phyloP scores from a whole-genome alignment of 225 moss, liverwort and hornwort genomes.

The Polytrichum formosum region DNA sequence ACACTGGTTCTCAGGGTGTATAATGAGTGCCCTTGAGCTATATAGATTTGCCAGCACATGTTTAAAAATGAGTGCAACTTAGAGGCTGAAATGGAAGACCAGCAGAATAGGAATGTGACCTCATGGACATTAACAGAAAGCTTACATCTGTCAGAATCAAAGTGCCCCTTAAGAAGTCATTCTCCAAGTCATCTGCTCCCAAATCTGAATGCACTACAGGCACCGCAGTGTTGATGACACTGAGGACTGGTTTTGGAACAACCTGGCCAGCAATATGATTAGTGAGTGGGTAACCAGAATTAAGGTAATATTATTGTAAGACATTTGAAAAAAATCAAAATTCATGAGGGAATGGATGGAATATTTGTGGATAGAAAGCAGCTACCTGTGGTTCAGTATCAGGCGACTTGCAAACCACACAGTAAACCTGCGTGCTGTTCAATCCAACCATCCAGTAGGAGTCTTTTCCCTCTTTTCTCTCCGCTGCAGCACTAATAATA shows the following conservation, averaged over 20 bases:
- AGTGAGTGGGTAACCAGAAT: too few relatives aligned
- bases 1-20: too few relatives aligned
- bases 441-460: constrained; percentile 83
- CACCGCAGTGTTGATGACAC: constrained; percentile 56
- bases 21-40: too few relatives aligned
- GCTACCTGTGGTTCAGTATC: constrained; percentile 58
- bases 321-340: background rate
- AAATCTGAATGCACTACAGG: constrained; percentile 88
- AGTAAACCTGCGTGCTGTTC: constrained; percentile 69
- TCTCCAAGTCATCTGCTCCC: constrained; percentile 84
- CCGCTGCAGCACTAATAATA: constrained; percentile 51
- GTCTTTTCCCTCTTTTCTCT: constrained; percentile 52
- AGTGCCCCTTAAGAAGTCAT: constrained; percentile 63
- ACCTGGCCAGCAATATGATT: constrained; percentile 30
- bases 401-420: constrained; percentile 75
- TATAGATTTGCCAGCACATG: too few relatives aligned
- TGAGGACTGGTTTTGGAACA: constrained; percentile 78
- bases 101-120: too few relatives aligned
- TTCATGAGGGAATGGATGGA: background rate
- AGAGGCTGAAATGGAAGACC: background rate
- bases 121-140: background rate
- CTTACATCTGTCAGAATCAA: constrained; percentile 74
- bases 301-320: too few relatives aligned
- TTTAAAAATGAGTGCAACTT: too few relatives aligned
- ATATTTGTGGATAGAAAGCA: background rate